Evolutionary conservation across 2,329 filamentous ascomycete species (phyloP), one percentile per base, ranked within the genome.

Genomic region (Diaporthe citriasiana): DNA sequence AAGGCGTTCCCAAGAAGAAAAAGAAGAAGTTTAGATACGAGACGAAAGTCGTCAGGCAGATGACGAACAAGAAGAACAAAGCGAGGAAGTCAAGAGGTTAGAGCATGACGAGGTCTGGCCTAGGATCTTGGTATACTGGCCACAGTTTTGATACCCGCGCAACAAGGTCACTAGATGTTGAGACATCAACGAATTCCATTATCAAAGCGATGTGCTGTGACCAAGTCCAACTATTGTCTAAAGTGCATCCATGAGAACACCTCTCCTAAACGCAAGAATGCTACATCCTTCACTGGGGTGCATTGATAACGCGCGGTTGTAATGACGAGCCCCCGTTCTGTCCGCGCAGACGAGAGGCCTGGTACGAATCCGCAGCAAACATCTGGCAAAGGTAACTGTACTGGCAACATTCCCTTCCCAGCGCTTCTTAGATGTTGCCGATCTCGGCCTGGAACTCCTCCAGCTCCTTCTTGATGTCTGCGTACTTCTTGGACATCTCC

Each of bases 1-100:
- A 85, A 69, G 84, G 85, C 75, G 90, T 87, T 79, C 86, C 87
- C 30, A 95, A 95, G 84, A 94, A 93, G 86, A 95, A 93, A 85
- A 97, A 95, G 87, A 93, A 93, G 84, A 94, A 95, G 84, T 98
- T 98, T 81, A 91, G 94, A 76, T 99, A 99, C 83, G 95, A 98
- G 85, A 93, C 89, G 76, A 98, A 97, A 85, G 85, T 91, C 42
- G 96, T 98, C 79, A 90, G 97, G 80, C 93, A 94, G 82, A 84
- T 95, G 79, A 90, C 91, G 63, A 85, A 89, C 77, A 91, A 89
- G 80, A 97, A 94, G 82, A 89, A 90, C 78, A 94, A 90, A 82
- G 90, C 91, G 78, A 94, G 92, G 77, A 90, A 90, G 30, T 68
- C 63, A 40, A 68, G 63, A 53, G 47, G n/a, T 53, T 68, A 68